Conservation (phyloP, 2,329 filamentous ascomycete species). For the Claviceps sp. region DNA sequence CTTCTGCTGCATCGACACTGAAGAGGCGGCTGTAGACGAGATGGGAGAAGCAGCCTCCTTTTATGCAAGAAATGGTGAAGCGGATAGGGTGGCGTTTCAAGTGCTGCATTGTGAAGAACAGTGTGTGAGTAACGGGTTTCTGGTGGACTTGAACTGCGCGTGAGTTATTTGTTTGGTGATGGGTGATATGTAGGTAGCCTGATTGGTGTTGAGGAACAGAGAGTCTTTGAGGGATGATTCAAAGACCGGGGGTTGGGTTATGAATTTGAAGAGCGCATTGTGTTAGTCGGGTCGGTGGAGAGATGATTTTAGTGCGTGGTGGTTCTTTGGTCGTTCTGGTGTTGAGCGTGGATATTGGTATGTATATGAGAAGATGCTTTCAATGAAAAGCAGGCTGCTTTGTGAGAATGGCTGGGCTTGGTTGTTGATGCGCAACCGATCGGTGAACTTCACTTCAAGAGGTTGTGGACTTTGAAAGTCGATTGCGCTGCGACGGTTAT, state of each 20-base stretch:
- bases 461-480: no score
- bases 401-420: no score
- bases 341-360: no score
- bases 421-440: no score
- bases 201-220: not conserved
- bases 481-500: no score
- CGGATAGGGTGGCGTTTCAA: slow-evolving; percentile 28
- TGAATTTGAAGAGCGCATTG: not conserved
- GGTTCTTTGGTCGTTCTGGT: not conserved
- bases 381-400: no score
- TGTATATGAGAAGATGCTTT: no score
- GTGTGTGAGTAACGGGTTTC: no score
- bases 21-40: slow-evolving; percentile 45
- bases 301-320: not conserved
- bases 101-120: slow-evolving; percentile 8
- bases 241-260: not conserved
- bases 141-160: no score
- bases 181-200: not conserved
- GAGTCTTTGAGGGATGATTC: not conserved
- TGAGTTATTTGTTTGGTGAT: no score
- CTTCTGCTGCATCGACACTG: slow-evolving; percentile 44
- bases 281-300: not conserved
- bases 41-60: slow-evolving; percentile 27
- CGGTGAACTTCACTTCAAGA: no score
- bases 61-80: slow-evolving; percentile 20